Conservation (phyloP, 2,329 filamentous ascomycete genomes). For the Pseudocercospora eumusae region DNA sequence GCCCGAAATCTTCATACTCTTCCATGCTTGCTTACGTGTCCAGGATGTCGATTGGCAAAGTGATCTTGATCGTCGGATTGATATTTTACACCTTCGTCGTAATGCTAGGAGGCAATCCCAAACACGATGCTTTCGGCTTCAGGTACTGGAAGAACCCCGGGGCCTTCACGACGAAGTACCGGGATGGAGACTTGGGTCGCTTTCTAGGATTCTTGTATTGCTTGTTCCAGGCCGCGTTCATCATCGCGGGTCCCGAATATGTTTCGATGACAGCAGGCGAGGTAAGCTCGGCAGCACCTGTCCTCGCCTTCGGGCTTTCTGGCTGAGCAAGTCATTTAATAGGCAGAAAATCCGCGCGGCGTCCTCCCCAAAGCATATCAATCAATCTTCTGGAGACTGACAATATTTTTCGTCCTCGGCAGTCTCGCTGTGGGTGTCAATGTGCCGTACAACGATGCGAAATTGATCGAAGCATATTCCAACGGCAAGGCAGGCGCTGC, state of each 20-base stretch:
- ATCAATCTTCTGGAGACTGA: conserved; percentile 76
- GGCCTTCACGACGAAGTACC: conserved; percentile 56
- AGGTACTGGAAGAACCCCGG: conserved; percentile 68
- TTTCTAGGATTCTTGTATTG: conserved; percentile 77
- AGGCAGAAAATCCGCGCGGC: conserved; percentile 67
- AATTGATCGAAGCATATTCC: conserved; percentile 60
- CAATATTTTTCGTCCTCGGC: conserved; percentile 73
- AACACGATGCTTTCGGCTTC: conserved; percentile 71
- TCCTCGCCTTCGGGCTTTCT: too few species aligned
- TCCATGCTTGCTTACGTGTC: too few species aligned
- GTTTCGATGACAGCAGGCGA: conserved; percentile 66
- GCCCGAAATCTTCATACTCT: too few species aligned
- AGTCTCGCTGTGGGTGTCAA: conserved; percentile 71
- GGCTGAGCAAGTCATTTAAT: too few species aligned
- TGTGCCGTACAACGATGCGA: conserved; percentile 67
- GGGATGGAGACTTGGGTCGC: conserved; percentile 67
- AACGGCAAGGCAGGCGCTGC: conserved; percentile 57
- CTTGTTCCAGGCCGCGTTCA: conserved; percentile 69
- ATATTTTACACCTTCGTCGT: conserved; percentile 77
- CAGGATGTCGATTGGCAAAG: conserved; percentile 50
- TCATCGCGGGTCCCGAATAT: conserved; percentile 68
- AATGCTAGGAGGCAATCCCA: conserved; percentile 77
- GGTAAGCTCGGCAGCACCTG: too few species aligned
- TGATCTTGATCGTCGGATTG: conserved; percentile 69
- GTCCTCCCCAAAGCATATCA: conserved; percentile 72